These are phyloP conservation scores for Phaffomyces antillensis DNA, from an alignment of 805 yeast species.

Conservation along the genomic window DNA sequence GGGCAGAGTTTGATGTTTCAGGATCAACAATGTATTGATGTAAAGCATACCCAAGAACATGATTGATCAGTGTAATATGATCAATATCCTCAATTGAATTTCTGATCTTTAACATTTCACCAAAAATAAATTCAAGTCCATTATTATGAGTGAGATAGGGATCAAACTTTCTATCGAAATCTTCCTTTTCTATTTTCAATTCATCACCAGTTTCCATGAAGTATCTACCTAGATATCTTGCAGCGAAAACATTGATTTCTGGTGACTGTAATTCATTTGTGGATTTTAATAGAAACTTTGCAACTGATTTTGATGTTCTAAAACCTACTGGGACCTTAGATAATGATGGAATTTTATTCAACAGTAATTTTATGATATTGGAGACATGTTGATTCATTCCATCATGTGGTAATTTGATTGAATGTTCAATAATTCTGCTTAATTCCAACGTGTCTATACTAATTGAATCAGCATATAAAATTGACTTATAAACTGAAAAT, in stretches of 20 bases:
- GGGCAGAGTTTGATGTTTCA: conserved; percentile 4
- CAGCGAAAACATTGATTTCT: conserved; percentile 10
- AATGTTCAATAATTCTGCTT: background rate
- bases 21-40: conserved; percentile 19
- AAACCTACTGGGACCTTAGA: conserved; percentile 5
- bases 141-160: conserved; percentile 17
- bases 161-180: conserved; percentile 7
- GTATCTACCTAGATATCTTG: conserved; percentile 17
- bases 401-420: background rate
- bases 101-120: conserved; percentile 18
- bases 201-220: conserved; percentile 17
- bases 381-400: conserved; percentile 4
- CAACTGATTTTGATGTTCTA: conserved; percentile 8
- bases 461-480: conserved; percentile 1
- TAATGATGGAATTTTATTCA: conserved; percentile 6
- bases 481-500: conserved; percentile 9
- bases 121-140: conserved; percentile 25
- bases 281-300: conserved; percentile 8
- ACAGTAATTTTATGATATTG: conserved; percentile 10
- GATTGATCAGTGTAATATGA: conserved; percentile 28
- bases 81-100: conserved; percentile 11
- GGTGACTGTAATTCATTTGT: background rate
- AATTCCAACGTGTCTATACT: conserved; percentile 1
- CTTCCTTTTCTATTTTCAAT: conserved; percentile 1
- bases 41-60: conserved; percentile 34